Percentiles rank a stretch among this genome's conserved stretches.
Conservation (phyloP, 331 rosid species). For the Telfairia occidentalis region DNA sequence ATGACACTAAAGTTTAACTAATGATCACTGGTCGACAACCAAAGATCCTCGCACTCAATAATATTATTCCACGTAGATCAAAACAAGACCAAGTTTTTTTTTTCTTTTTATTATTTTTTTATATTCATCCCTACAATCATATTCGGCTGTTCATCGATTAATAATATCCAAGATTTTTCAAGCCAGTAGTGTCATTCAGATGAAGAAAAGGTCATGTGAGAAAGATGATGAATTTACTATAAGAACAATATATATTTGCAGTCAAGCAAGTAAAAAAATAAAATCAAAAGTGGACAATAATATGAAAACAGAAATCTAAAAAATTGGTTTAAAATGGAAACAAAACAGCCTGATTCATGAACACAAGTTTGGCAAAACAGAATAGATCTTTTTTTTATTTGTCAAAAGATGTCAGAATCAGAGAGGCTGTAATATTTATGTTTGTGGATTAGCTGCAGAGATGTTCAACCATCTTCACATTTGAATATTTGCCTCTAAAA, state of each 20-base stretch:
- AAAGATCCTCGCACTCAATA: too few relatives aligned
- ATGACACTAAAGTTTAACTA: too few relatives aligned
- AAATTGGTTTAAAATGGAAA: background rate
- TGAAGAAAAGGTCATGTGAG: too few relatives aligned
- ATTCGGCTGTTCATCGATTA: background rate
- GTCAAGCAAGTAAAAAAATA: background rate
- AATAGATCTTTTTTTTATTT: background rate
- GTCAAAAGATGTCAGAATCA: constrained; percentile 2
- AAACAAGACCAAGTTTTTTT: background rate
- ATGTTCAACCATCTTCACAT: background rate
- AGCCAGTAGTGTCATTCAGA: background rate
- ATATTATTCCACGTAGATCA: too few relatives aligned
- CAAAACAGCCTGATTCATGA: background rate
- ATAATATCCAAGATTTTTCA: background rate
- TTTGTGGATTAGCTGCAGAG: background rate
- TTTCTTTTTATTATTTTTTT: too few relatives aligned
- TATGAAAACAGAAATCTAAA: background rate
- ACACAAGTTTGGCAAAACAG: background rate
- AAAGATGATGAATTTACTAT: too few relatives aligned
- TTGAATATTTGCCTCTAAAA: constrained; percentile 3
- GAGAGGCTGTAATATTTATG: background rate
- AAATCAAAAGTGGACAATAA: background rate
- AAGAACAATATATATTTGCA: background rate
- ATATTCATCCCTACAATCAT: too few relatives aligned
- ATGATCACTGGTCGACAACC: too few relatives aligned